phyloP scores from a whole-genome alignment of 306 rosid species.

The Sindora glabra region DNA sequence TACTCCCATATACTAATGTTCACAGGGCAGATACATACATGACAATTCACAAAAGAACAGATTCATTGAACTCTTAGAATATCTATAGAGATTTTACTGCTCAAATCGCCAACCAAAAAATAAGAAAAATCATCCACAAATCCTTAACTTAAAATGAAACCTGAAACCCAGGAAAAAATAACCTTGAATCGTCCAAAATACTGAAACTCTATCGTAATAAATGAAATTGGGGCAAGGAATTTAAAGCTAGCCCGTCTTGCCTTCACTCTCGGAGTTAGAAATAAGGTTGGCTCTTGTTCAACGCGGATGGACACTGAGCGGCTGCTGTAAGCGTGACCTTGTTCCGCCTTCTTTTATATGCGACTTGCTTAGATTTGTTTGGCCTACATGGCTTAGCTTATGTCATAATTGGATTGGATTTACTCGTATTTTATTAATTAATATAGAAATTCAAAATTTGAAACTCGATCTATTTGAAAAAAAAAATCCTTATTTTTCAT shows the following conservation, averaged over 20 bases:
- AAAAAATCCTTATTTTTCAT: no score
- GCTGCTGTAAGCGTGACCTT: not conserved
- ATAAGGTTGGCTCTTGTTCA: not conserved
- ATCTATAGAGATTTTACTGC: no score
- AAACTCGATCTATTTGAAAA: no score
- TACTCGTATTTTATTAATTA: no score
- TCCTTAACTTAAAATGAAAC: slow-evolving; percentile 19
- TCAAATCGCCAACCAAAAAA: no score
- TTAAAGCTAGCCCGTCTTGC: not conserved
- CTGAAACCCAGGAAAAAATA: slow-evolving; percentile 15
- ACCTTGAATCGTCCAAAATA: not conserved
- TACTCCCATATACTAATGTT: not conserved
- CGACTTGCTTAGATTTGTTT: no score
- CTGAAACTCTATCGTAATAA: slow-evolving; percentile 1
- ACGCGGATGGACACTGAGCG: not conserved
- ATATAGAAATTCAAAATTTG: no score
- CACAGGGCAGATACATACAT: not conserved
- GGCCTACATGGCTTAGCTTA: no score
- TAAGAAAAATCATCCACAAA: no score
- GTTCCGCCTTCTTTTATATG: not conserved
- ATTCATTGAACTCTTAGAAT: not conserved
- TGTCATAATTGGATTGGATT: no score
- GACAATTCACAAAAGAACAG: not conserved
- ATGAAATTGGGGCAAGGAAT: not conserved
- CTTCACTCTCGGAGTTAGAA: slow-evolving; percentile 20